Evolutionary conservation across 495 filamentous ascomycete species (phyloP).

Genomic region (Amphirosellinia nigrospora): DNA sequence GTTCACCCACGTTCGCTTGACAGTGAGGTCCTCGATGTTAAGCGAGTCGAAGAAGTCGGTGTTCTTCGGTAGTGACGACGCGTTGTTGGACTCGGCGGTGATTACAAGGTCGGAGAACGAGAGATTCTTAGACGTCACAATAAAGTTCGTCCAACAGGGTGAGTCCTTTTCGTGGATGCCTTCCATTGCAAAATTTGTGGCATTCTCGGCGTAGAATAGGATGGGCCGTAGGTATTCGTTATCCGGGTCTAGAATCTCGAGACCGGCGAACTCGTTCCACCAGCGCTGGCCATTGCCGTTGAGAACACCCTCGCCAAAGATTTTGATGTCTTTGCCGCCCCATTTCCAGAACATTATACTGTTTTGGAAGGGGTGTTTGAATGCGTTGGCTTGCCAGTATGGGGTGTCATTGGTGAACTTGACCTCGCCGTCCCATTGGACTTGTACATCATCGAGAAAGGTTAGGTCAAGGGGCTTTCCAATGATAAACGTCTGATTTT

Average conservation of each 20-base stretch:
- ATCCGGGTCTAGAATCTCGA: conserved; percentile 50
- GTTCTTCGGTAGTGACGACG: conserved; percentile 58
- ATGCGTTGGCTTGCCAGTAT: conserved; percentile 65
- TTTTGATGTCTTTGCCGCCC: conserved; percentile 63
- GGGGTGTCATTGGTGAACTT: conserved; percentile 64
- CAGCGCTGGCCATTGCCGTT: conserved; percentile 61
- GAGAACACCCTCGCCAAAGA: conserved; percentile 58
- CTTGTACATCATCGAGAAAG: conserved; percentile 61
- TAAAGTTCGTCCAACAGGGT: conserved; percentile 66
- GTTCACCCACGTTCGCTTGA: conserved; percentile 58
- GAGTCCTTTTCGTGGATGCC: conserved; percentile 64
- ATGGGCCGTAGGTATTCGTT: conserved; percentile 62
- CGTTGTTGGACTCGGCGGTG: conserved; percentile 60
- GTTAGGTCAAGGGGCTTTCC: conserved; percentile 62
- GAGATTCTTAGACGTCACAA: conserved; percentile 59
- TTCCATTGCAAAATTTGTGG: conserved; percentile 59
- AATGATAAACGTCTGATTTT: conserved; percentile 59
- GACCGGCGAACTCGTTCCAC: conserved; percentile 45
- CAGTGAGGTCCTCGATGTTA: conserved; percentile 54
- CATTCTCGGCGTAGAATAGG: conserved; percentile 62
- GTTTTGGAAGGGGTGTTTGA: conserved; percentile 63
- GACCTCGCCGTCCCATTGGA: conserved; percentile 63
- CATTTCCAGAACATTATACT: conserved; percentile 67
- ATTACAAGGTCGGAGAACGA: conserved; percentile 59
- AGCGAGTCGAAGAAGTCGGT: conserved; percentile 65